phyloP scores from a whole-genome alignment of 2,329 filamentous ascomycete species.

The Alternaria novae-zelandiae region DNA sequence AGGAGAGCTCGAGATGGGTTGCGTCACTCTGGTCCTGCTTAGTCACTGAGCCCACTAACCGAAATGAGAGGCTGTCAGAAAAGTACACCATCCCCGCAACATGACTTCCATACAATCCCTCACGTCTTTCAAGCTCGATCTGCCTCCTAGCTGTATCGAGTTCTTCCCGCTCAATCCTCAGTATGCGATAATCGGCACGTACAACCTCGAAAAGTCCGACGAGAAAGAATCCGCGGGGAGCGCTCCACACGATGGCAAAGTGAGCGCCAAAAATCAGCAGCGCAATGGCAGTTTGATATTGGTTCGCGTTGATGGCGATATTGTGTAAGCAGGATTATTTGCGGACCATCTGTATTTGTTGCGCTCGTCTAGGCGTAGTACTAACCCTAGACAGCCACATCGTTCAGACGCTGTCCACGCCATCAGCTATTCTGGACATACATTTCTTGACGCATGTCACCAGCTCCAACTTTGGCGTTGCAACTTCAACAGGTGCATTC shows the following conservation, averaged over 20 bases:
- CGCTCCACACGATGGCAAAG: constrained; percentile 24
- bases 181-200: constrained; percentile 83
- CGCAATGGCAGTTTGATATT: constrained; percentile 78
- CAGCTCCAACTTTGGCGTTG: constrained; percentile 68
- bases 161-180: constrained; percentile 69
- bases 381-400: constrained; percentile 34
- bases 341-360: not conserved
- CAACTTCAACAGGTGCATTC: constrained; percentile 77
- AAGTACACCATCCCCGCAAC: constrained; percentile 3
- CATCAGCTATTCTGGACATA: constrained; percentile 81
- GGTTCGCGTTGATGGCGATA: constrained; percentile 61
- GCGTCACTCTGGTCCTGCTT: constrained; percentile 10
- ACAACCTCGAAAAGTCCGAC: constrained; percentile 68
- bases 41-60: constrained; percentile 27
- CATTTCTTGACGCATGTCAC: constrained; percentile 69
- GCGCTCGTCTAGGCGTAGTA: not conserved
- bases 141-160: constrained; percentile 79
- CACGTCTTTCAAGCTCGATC: constrained; percentile 62
- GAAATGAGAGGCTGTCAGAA: constrained; percentile 12
- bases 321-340: constrained; percentile 60
- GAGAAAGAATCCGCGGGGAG: constrained; percentile 32
- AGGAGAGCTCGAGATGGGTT: not conserved
- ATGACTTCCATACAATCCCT: constrained; percentile 53
- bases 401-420: constrained; percentile 66
- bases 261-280: constrained; percentile 58